Evolutionary conservation across 345 rosid genomes (phyloP).

Genomic region (Theobroma cacao): DNA sequence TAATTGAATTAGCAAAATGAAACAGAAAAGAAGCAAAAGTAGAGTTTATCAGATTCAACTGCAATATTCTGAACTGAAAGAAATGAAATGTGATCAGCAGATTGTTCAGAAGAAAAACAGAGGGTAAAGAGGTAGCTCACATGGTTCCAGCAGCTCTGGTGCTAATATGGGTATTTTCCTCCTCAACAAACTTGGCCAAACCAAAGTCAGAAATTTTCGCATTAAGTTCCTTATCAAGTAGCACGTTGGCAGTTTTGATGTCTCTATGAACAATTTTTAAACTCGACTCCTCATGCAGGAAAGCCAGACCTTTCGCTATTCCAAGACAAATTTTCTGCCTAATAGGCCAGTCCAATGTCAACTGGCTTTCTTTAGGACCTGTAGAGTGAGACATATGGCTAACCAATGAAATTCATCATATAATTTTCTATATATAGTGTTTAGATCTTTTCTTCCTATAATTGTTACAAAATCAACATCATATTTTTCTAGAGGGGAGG

Average conservation of each 20-base stretch:
- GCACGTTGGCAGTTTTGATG: constrained; percentile 67
- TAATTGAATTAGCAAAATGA: neutral
- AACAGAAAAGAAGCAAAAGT: neutral
- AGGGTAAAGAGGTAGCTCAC: constrained; percentile 30
- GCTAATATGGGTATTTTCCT: constrained; percentile 54
- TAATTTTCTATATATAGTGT: neutral
- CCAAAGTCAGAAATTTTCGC: constrained; percentile 70
- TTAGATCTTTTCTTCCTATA: neutral
- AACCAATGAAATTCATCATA: neutral
- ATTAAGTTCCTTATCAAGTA: constrained; percentile 47
- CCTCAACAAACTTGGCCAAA: constrained; percentile 61
- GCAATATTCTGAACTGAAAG: neutral
- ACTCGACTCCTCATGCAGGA: constrained; percentile 64
- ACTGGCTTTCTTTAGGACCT: constrained; percentile 1
- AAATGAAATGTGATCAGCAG: neutral
- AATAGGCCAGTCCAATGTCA: constrained; percentile 55
- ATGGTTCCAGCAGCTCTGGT: constrained; percentile 56
- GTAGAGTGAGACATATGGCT: neutral
- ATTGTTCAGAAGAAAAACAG: neutral
- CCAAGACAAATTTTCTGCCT: constrained; percentile 60
- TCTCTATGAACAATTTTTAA: constrained; percentile 68
- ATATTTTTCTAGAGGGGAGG: neutral
- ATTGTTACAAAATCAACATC: neutral
- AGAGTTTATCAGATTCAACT: neutral
- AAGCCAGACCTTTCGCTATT: constrained; percentile 61